These are phyloP conservation scores for Stereocaulon alpinum DNA, from an alignment of 495 filamentous ascomycete genomes.

Conservation along the genomic window DNA sequence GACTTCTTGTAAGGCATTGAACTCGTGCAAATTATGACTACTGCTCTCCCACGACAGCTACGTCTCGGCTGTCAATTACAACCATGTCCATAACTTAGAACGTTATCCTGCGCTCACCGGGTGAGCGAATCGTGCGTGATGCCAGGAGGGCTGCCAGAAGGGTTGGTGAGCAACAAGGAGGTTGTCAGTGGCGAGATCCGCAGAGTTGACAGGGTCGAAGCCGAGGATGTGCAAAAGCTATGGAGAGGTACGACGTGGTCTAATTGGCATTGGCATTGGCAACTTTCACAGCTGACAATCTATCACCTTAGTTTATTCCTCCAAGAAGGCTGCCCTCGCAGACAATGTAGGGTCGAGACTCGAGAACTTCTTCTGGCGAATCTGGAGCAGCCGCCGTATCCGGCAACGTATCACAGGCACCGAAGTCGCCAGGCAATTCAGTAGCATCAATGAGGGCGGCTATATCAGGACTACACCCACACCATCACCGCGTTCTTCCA, in stretches of 20 bases:
- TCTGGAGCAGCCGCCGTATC: constrained; percentile 34
- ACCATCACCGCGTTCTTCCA: constrained; percentile 20
- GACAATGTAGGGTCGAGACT: constrained; percentile 35
- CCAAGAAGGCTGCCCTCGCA: constrained; percentile 31
- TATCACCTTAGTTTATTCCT: constrained; percentile 31
- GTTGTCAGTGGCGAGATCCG: constrained; percentile 26
- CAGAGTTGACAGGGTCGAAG: constrained; percentile 25
- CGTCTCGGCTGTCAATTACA: neutral
- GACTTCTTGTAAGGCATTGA: neutral
- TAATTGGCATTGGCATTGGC: neutral
- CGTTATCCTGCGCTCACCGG: neutral
- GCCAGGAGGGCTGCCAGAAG: constrained; percentile 42
- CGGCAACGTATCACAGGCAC: constrained; percentile 25
- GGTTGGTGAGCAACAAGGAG: constrained; percentile 37
- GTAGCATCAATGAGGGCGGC: constrained; percentile 31
- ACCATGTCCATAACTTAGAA: constrained; percentile 6
- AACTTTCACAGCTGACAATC: neutral
- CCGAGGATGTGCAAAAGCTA: constrained; percentile 32
- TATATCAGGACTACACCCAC: constrained; percentile 23
- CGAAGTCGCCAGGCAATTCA: constrained; percentile 33
- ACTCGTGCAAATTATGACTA: neutral
- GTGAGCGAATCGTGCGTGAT: constrained; percentile 22
- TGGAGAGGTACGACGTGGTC: constrained; percentile 36
- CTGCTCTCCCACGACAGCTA: neutral
- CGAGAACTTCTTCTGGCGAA: constrained; percentile 46